Percentiles rank a stretch among this genome's conserved stretches.
These are phyloP conservation scores for Zymoseptoria crescenta DNA, from an alignment of 2,329 filamentous ascomycete species.

Conservation along the genomic window DNA sequence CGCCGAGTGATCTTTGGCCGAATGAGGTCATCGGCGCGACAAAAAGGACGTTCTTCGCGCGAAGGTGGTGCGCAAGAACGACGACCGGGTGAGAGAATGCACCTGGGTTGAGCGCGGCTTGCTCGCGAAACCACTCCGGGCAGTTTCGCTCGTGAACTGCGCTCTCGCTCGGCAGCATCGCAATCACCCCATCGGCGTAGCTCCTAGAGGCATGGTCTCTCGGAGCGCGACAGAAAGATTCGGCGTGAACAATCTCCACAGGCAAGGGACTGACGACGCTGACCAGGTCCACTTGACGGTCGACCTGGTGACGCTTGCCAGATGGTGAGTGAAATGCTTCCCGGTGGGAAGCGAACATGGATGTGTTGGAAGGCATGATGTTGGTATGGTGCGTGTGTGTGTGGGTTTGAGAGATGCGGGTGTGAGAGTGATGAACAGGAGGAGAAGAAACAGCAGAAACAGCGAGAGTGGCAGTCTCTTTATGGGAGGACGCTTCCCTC, in stretches of 20 bases:
- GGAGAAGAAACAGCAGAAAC: neutral
- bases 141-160: neutral
- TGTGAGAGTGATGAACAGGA: neutral
- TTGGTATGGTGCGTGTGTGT: neutral
- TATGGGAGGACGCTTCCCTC: neutral
- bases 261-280: neutral
- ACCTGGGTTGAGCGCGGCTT: neutral
- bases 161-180: neutral
- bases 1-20: neutral
- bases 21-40: neutral
- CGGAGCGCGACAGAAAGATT: neutral
- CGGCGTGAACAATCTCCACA: neutral
- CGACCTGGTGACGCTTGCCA: neutral
- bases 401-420: neutral
- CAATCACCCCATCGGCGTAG: neutral
- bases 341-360: neutral
- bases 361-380: neutral
- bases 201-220: neutral
- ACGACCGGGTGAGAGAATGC: neutral
- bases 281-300: neutral
- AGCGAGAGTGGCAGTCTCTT: neutral
- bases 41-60: neutral
- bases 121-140: neutral
- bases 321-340: neutral
- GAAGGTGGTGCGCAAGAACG: neutral